These are phyloP conservation scores for Colletotrichum phormii DNA, from an alignment of 2,329 filamentous ascomycete genomes.

Conservation along the genomic window DNA sequence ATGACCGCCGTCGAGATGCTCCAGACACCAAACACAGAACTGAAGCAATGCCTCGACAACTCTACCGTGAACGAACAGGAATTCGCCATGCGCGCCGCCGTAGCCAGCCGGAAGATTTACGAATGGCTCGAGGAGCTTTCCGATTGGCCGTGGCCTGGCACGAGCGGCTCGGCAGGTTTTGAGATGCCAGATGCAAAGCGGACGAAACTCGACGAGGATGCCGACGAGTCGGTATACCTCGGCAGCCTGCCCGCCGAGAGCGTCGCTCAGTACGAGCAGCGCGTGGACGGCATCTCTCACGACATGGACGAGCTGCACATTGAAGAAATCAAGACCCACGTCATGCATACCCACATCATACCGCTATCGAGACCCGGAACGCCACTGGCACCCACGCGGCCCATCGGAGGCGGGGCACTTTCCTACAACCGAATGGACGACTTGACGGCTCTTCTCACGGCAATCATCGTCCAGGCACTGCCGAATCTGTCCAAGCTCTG, in stretches of 20 bases:
- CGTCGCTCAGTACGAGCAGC: constrained; percentile 75
- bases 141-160: constrained; percentile 67
- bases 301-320: constrained; percentile 78
- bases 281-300: constrained; percentile 78
- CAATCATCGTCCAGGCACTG: constrained; percentile 89
- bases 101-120: constrained; percentile 77
- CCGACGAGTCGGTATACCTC: constrained; percentile 61
- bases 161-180: constrained; percentile 65
- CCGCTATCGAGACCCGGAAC: constrained; percentile 65
- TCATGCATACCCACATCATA: constrained; percentile 83
- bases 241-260: constrained; percentile 77
- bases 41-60: constrained; percentile 70
- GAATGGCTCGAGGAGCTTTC: constrained; percentile 79
- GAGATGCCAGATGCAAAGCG: constrained; percentile 57
- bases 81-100: constrained; percentile 76
- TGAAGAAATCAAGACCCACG: constrained; percentile 90
- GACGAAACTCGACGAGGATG: constrained; percentile 48
- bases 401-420: constrained; percentile 53
- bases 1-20: constrained; percentile 71
- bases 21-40: constrained; percentile 60
- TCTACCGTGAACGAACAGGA: constrained; percentile 75
- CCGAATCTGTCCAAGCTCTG: constrained; percentile 82
- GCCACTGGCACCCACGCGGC: constrained; percentile 56
- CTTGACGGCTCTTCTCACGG: constrained; percentile 88
- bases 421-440: constrained; percentile 84